phyloP scores from a whole-genome alignment of 148 eudicot species.

The Dysphania ambrosioides region DNA sequence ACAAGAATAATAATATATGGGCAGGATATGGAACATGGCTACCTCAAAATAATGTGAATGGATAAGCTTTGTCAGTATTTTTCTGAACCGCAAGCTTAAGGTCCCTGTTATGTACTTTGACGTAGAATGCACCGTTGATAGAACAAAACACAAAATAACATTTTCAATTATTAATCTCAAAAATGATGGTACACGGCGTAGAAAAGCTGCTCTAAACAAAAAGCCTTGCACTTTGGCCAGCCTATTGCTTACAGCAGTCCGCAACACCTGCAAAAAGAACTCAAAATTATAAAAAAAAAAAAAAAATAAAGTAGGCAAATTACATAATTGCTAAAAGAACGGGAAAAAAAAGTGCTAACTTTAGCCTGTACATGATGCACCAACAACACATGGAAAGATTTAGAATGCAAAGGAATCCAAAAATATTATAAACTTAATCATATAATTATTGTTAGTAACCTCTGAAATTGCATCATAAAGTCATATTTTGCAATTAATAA shows the following conservation, averaged over 20 bases:
- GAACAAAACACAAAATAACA: conserved; percentile 77
- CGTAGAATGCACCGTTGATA: conserved; percentile 78
- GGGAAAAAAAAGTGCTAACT: not conserved
- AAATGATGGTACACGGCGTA: conserved; percentile 85
- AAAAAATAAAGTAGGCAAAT: not conserved
- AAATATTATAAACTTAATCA: not conserved
- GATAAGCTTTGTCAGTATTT: conserved; percentile 85
- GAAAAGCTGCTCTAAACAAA: conserved; percentile 95
- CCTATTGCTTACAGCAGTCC: conserved; percentile 93
- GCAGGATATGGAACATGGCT: not conserved
- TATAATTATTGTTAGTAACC: not conserved
- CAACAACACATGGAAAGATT: not conserved
- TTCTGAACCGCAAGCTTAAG: conserved; percentile 80
- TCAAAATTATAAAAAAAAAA: too few relatives aligned
- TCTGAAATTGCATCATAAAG: not conserved
- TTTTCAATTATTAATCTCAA: conserved; percentile 86
- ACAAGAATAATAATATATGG: not conserved
- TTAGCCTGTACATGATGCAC: not conserved
- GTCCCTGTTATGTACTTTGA: conserved; percentile 94
- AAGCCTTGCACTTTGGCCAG: conserved; percentile 98
- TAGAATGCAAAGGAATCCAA: not conserved
- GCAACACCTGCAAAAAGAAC: conserved; percentile 75
- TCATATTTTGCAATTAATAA: too few relatives aligned
- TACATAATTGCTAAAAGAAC: not conserved
- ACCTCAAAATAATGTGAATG: conserved; percentile 97